phyloP scores from a whole-genome alignment of 73 alveolate species.

The Tetrahymena malaccensis region DNA sequence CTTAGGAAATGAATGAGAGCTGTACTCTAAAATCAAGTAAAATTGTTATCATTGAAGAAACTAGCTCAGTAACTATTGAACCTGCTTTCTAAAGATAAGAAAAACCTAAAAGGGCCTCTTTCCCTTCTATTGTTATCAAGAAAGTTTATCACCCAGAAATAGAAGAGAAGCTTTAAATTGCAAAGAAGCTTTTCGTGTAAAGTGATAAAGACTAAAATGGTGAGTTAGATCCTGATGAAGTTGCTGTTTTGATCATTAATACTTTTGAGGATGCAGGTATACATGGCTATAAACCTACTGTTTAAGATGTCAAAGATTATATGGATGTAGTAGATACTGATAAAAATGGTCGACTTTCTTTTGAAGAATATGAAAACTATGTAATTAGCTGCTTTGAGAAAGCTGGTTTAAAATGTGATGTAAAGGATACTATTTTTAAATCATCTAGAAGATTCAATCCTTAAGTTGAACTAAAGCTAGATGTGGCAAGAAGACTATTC shows the following conservation, averaged over 20 bases:
- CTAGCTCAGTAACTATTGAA: not conserved
- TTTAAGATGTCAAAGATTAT: not conserved
- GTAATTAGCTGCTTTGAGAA: not conserved
- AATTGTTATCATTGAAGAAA: not conserved
- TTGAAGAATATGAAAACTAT: not conserved
- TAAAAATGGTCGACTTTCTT: not conserved
- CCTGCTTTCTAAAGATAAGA: not conserved
- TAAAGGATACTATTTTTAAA: not conserved
- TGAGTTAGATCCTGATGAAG: not conserved
- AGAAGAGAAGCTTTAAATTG: not conserved
- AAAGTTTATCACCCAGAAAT: not conserved
- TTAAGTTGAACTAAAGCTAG: conserved; percentile 20
- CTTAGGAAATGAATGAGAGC: not conserved
- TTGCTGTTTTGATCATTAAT: not conserved
- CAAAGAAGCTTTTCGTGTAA: not conserved
- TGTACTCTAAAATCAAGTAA: not conserved
- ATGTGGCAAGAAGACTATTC: conserved; percentile 33
- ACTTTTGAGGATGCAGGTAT: not conserved
- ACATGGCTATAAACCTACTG: not conserved
- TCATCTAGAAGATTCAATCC: not conserved
- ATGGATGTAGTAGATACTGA: not conserved
- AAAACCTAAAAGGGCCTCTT: not conserved
- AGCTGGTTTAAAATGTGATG: not conserved
- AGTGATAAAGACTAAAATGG: not conserved
- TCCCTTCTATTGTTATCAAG: not conserved